A percentile compares a stretch with the other conserved stretches of the same genome.
phyloP scores from a whole-genome alignment of 2,329 filamentous ascomycete genomes.

The Curvularia spicifera region DNA sequence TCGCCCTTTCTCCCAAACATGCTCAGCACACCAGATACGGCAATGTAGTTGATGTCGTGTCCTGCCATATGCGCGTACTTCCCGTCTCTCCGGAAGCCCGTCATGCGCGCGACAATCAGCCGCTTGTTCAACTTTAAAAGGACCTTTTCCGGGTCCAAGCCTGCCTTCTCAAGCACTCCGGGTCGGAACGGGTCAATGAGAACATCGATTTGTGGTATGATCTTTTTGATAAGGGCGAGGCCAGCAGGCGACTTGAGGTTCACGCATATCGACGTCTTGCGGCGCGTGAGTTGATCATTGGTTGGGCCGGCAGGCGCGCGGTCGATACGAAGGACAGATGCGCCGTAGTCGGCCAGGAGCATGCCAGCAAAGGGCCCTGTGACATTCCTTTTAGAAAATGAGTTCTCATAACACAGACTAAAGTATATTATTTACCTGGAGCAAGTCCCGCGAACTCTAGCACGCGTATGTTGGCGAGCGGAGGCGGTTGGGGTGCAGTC shows the following conservation, averaged over 20 bases:
- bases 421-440: constrained; percentile 53
- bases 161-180: constrained; percentile 84
- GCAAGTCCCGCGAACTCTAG: constrained; percentile 70
- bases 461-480: constrained; percentile 65
- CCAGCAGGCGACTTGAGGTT: constrained; percentile 75
- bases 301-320: constrained; percentile 59
- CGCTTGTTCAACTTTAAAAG: constrained; percentile 73
- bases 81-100: constrained; percentile 86
- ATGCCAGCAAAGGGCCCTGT: constrained; percentile 86
- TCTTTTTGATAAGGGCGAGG: constrained; percentile 67
- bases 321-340: constrained; percentile 86
- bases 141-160: constrained; percentile 71
- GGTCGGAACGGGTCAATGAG: constrained; percentile 94
- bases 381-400: background rate
- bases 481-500: constrained; percentile 50
- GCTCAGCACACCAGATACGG: constrained; percentile 78
- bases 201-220: constrained; percentile 72
- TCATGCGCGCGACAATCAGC: constrained; percentile 83
- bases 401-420: background rate
- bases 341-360: constrained; percentile 81
- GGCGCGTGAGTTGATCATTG: constrained; percentile 78
- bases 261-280: constrained; percentile 80
- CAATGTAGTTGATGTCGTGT: constrained; percentile 96
- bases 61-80: constrained; percentile 87
- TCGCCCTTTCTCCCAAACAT: constrained; percentile 74